phyloP scores from a whole-genome alignment of 2,329 filamentous ascomycete genomes.

The Penicillium brasilianum region DNA sequence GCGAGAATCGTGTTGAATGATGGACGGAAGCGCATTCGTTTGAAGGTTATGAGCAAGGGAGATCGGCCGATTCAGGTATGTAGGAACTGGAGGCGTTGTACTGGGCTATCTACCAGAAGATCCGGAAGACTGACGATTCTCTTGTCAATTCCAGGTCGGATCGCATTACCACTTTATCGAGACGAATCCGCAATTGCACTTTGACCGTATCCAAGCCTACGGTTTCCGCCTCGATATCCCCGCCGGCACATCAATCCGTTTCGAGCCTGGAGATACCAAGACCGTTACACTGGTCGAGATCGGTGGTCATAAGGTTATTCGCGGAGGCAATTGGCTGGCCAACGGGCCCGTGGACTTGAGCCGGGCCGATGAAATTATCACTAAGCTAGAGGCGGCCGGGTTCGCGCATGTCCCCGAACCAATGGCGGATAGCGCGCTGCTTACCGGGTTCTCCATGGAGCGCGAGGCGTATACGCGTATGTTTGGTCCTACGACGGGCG shows the following conservation, averaged over 20 bases:
- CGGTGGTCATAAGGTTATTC: constrained; percentile 76
- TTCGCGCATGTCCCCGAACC: constrained; percentile 80
- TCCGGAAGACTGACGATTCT: neutral
- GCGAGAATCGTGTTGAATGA: constrained; percentile 72
- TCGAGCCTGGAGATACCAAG: constrained; percentile 91
- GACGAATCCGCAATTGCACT: constrained; percentile 86
- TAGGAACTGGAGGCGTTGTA: neutral
- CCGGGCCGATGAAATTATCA: constrained; percentile 68
- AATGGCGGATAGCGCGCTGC: constrained; percentile 57
- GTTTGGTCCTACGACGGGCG: constrained; percentile 92
- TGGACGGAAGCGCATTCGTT: constrained; percentile 71
- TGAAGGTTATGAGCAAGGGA: constrained; percentile 82
- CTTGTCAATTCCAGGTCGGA: constrained; percentile 61
- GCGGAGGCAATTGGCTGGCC: constrained; percentile 81
- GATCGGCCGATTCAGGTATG: constrained; percentile 85
- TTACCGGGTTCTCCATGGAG: constrained; percentile 73
- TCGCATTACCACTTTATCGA: constrained; percentile 97
- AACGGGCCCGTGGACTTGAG: constrained; percentile 70
- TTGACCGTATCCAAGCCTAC: constrained; percentile 81
- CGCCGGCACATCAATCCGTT: constrained; percentile 88
- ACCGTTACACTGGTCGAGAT: constrained; percentile 91
- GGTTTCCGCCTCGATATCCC: constrained; percentile 88
- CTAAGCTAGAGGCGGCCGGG: constrained; percentile 69
- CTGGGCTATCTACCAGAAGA: too few species aligned
- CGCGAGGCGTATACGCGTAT: constrained; percentile 79